phyloP scores from a whole-genome alignment of 2,329 filamentous ascomycete genomes.

The Lojkania enalia region DNA sequence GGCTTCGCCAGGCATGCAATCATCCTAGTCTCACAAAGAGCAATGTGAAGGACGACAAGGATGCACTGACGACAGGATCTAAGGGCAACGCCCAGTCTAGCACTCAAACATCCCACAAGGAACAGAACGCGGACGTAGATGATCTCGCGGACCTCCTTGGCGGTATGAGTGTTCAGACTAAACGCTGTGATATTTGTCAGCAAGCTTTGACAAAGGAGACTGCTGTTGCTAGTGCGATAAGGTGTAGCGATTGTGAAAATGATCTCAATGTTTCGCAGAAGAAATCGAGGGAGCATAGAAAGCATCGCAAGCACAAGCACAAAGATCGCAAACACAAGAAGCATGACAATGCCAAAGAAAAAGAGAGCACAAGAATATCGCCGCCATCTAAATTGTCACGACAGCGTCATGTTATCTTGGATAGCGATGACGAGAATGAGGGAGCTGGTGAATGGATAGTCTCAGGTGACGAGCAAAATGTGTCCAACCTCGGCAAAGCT shows the following conservation, averaged over 20 bases:
- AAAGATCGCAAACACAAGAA: conserved; percentile 50
- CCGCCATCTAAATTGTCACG: conserved; percentile 28
- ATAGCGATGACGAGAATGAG: conserved; percentile 69
- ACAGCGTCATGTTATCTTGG: conserved; percentile 54
- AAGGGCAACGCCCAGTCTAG: conserved; percentile 22
- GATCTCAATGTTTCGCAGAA: conserved; percentile 66
- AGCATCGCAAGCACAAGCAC: conserved; percentile 48
- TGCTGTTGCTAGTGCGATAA: conserved; percentile 54
- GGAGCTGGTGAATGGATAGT: conserved; percentile 81
- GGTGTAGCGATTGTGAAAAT: conserved; percentile 74
- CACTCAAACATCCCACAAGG: conserved; percentile 40
- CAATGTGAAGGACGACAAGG: conserved; percentile 84
- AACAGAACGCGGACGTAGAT: conserved; percentile 56
- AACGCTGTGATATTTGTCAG: conserved; percentile 83
- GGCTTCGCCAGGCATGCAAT: conserved; percentile 91
- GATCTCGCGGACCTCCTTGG: conserved; percentile 84
- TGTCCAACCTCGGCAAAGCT: conserved; percentile 69
- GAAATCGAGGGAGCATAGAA: conserved; percentile 45
- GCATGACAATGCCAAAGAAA: conserved; percentile 27
- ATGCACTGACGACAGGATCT: conserved; percentile 71
- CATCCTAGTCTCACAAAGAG: conserved; percentile 86
- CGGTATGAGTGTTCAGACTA: conserved; percentile 75
- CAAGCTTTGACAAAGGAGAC: conserved; percentile 64
- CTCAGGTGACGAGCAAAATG: conserved; percentile 64
- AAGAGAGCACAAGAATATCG: conserved; percentile 10